Percentiles rank a stretch among this genome's conserved stretches.
Conservation (phyloP, 768 basidiomycete species). For the Tulasnella sp. region DNA sequence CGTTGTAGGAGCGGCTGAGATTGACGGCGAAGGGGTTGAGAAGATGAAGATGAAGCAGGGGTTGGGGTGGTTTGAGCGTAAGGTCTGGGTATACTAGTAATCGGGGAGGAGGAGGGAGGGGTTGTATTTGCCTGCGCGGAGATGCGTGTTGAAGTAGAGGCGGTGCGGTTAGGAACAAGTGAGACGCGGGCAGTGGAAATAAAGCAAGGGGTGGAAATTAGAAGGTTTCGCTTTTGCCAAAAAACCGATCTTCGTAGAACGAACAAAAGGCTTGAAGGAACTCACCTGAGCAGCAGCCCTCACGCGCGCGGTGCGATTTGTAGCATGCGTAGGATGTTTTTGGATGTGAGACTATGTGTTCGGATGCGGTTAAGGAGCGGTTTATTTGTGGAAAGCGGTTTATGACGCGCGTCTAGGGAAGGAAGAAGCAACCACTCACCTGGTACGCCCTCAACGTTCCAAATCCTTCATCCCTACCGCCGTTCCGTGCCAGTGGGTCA, state of each 20-base stretch:
- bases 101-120: background rate
- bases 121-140: background rate
- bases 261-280: background rate
- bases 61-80: background rate
- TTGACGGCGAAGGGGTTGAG: background rate
- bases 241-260: background rate
- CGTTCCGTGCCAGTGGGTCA: background rate
- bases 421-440: background rate
- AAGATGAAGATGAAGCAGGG: background rate
- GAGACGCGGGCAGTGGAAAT: background rate
- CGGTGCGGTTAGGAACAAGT: background rate
- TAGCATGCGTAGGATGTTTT: slow-evolving; percentile 15
- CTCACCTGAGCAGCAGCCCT: slow-evolving; percentile 2
- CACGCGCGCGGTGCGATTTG: background rate
- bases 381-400: background rate
- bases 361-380: background rate
- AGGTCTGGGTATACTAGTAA: background rate
- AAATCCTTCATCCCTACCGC: slow-evolving; percentile 10
- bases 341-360: slow-evolving; percentile 10
- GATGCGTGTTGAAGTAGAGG: background rate
- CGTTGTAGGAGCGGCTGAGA: background rate
- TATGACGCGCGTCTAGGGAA: background rate
- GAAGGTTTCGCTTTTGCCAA: background rate
- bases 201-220: background rate
- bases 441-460: slow-evolving; percentile 14